Evolutionary conservation across 345 rosid genomes (phyloP).

Genomic region (Anacardium occidentale): DNA sequence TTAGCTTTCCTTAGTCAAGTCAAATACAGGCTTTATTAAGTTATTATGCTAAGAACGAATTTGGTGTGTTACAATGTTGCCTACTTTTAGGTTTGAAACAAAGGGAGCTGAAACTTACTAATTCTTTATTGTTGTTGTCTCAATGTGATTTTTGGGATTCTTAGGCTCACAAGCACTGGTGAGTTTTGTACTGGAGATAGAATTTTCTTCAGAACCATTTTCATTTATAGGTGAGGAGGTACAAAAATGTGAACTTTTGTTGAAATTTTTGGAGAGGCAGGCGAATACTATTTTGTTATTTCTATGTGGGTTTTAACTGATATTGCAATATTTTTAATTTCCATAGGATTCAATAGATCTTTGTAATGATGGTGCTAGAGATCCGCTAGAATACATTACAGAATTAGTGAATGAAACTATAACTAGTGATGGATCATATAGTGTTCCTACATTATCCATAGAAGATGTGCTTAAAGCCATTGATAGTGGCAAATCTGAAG

Average conservation of each 20-base stretch:
- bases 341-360: conserved; percentile 83
- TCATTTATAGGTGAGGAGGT: conserved; percentile 98
- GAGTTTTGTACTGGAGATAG: conserved; percentile 69
- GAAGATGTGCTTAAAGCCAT: conserved; percentile 73
- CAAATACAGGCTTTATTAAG: neutral
- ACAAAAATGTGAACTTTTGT: neutral
- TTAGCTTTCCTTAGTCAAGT: neutral
- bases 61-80: too few relatives aligned
- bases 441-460: conserved; percentile 44
- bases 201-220: conserved; percentile 66
- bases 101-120: conserved; percentile 6
- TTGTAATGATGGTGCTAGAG: conserved; percentile 57
- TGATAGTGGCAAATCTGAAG: conserved; percentile 82
- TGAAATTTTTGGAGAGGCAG: neutral
- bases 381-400: conserved; percentile 67
- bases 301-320: conserved; percentile 1
- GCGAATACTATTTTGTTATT: neutral
- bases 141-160: conserved; percentile 10
- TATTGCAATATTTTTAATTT: conserved; percentile 2
- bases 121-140: neutral
- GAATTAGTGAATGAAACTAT: conserved; percentile 79
- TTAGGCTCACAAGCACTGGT: conserved; percentile 93
- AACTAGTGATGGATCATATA: conserved; percentile 55
- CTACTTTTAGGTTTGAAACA: neutral
- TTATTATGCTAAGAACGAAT: neutral